phyloP scores from a whole-genome alignment of 2,329 filamentous ascomycete species.

The Aspergillus jensenii region DNA sequence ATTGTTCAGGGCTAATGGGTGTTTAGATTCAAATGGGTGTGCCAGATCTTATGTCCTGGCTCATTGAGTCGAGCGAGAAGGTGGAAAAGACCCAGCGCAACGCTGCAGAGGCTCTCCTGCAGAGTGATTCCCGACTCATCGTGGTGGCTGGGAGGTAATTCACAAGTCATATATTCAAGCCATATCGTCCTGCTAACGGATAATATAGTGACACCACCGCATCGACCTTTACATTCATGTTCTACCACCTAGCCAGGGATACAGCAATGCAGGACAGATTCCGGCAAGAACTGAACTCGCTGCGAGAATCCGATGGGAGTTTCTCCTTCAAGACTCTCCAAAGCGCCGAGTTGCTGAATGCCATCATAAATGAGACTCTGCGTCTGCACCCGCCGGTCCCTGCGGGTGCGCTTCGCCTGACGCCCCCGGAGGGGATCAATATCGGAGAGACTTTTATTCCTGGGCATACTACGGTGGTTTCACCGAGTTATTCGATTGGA shows the following conservation, averaged over 20 bases:
- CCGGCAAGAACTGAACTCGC: not conserved
- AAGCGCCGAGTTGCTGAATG: not conserved
- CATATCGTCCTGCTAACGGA: not conserved
- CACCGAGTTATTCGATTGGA: not conserved
- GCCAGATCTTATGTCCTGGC: not conserved
- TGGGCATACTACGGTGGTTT: not conserved
- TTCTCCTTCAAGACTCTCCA: not conserved
- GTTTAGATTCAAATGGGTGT: not conserved
- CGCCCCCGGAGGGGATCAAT: constrained; percentile 6
- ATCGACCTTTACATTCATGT: constrained; percentile 5
- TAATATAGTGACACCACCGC: not conserved
- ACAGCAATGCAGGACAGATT: not conserved
- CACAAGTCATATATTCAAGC: not conserved
- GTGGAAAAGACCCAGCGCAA: not conserved
- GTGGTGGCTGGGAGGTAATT: not conserved
- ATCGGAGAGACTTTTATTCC: constrained; percentile 3
- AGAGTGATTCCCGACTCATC: not conserved
- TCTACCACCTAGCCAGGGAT: constrained; percentile 3
- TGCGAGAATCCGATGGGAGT: not conserved
- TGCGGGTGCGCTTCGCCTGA: not conserved
- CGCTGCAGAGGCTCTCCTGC: not conserved
- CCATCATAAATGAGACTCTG: constrained; percentile 1
- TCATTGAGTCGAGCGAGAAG: not conserved
- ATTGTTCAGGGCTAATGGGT: not conserved
- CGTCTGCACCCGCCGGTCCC: constrained; percentile 1